Evolutionary conservation across 2,329 filamentous ascomycete species (phyloP).

Genomic region (Endothia cerciana): DNA sequence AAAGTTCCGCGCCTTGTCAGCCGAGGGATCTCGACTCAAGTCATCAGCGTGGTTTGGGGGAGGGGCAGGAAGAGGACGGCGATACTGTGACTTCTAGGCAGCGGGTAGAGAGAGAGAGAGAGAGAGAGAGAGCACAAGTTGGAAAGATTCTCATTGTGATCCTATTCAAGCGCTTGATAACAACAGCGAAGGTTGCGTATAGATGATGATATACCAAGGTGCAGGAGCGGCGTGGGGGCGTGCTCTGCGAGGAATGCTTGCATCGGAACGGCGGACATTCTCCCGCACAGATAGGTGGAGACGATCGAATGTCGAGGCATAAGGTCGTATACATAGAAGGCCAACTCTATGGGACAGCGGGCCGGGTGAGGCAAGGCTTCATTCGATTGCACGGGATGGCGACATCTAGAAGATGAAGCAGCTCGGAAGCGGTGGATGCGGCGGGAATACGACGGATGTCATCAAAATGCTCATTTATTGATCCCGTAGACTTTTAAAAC

Average conservation of each 20-base stretch:
- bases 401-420: background rate
- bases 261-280: too few species aligned
- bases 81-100: too few species aligned
- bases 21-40: background rate
- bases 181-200: too few species aligned
- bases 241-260: fast-evolving
- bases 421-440: background rate
- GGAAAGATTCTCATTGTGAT: too few species aligned
- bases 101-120: background rate
- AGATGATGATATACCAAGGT: too few species aligned
- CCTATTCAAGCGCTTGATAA: too few species aligned
- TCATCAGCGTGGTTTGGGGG: background rate
- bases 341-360: background rate
- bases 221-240: too few species aligned
- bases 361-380: background rate
- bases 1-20: background rate
- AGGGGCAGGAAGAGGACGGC: too few species aligned
- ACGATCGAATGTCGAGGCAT: background rate
- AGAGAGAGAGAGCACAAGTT: background rate
- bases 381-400: background rate
- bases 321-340: background rate
- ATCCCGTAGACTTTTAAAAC: conserved; percentile 22
- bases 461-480: conserved; percentile 25
- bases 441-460: background rate
- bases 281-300: too few species aligned